phyloP scores from a whole-genome alignment of 495 filamentous ascomycete genomes.

The Trichoderma reesei region DNA sequence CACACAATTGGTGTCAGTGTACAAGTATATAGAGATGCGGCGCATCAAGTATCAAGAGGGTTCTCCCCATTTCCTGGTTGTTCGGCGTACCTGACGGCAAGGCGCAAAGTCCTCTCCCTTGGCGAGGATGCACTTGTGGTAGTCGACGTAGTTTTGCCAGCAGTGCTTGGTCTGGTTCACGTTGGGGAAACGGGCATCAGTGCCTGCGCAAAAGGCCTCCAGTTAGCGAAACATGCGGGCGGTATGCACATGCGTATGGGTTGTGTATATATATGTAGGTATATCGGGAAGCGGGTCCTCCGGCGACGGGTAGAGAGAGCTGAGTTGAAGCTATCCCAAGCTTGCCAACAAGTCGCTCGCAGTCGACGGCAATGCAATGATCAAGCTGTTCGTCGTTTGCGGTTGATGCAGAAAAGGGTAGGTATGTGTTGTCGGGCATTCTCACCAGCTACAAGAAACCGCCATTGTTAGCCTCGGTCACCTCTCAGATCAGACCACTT shows the following conservation, averaged over 20 bases:
- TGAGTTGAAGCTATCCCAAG: slow-evolving; percentile 5
- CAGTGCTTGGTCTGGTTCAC: slow-evolving; percentile 87
- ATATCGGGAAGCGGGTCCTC: background rate
- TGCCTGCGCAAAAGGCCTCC: slow-evolving; percentile 11
- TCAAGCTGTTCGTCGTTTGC: slow-evolving; percentile 4
- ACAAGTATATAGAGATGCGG: background rate
- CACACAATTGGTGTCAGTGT: background rate
- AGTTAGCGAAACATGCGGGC: slow-evolving; percentile 14
- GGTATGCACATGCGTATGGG: too few relatives aligned
- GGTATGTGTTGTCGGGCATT: slow-evolving; percentile 6
- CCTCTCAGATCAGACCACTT: slow-evolving; percentile 27
- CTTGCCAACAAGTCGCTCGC: background rate
- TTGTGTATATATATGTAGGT: background rate
- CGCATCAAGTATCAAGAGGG: background rate
- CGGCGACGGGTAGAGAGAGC: slow-evolving; percentile 1
- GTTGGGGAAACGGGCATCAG: slow-evolving; percentile 97
- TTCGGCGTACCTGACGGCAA: slow-evolving; percentile 73
- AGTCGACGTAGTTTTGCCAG: slow-evolving; percentile 99
- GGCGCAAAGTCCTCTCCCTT: slow-evolving; percentile 99
- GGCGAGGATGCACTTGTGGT: slow-evolving; percentile 97
- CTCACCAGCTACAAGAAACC: slow-evolving; percentile 38
- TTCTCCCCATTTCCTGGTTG: background rate
- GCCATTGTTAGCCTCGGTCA: slow-evolving; percentile 19
- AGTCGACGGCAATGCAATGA: background rate
- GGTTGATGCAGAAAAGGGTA: slow-evolving; percentile 10